Conservation (phyloP, 108 stramenopile species). For the Aurantiochytrium sp. region DNA sequence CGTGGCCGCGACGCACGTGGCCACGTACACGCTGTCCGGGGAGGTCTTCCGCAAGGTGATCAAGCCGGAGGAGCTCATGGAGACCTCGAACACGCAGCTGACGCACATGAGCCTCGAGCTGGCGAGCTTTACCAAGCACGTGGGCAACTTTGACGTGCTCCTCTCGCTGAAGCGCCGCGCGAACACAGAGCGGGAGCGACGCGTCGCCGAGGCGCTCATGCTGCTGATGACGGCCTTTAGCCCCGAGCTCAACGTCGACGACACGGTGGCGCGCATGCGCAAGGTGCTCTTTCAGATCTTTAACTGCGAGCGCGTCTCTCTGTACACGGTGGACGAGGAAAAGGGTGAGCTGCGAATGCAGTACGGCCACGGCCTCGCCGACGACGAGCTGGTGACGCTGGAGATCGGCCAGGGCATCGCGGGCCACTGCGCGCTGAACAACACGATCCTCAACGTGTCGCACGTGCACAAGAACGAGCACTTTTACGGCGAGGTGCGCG, state of each 20-base stretch:
- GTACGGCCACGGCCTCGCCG: background rate
- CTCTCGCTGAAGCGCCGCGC: constrained; percentile 28
- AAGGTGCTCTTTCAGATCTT: background rate
- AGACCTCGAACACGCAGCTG: background rate
- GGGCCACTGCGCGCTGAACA: background rate
- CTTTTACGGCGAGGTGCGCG: background rate
- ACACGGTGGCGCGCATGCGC: constrained; percentile 1
- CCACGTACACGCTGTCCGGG: background rate
- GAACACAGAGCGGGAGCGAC: background rate
- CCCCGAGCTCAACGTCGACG: constrained; percentile 32
- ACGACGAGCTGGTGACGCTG: background rate
- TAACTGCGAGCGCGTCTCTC: background rate
- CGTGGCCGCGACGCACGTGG: background rate
- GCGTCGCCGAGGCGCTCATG: background rate
- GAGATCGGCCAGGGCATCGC: constrained; percentile 13
- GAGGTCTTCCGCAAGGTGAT: background rate
- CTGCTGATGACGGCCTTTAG: constrained; percentile 27
- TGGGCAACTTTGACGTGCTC: background rate
- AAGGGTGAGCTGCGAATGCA: background rate
- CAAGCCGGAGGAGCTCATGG: background rate
- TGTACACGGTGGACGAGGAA: constrained; percentile 29
- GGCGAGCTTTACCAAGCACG: constrained; percentile 13
- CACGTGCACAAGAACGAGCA: constrained; percentile 2
- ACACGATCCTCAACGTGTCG: background rate
- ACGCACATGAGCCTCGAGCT: background rate